These are phyloP conservation scores for Phytopythium helicoides DNA, from an alignment of 352 stramenopile genomes.

Conservation along the genomic window DNA sequence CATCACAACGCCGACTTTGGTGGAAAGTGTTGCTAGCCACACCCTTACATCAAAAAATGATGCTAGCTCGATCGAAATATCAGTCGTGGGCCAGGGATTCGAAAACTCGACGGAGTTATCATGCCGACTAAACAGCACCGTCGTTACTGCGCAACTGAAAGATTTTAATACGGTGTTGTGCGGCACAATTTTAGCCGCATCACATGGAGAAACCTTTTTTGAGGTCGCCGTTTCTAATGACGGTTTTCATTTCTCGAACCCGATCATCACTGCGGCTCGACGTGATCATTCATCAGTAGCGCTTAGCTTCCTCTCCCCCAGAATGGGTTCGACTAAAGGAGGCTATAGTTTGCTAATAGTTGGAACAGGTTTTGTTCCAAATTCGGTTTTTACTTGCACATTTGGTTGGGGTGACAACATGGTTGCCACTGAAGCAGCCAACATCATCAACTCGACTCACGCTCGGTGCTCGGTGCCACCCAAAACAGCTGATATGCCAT, in stretches of 20 bases:
- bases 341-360: constrained; percentile 17
- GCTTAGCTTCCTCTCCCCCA: constrained; percentile 15
- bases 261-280: neutral
- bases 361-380: constrained; percentile 12
- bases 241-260: constrained; percentile 22
- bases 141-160: too few relatives aligned
- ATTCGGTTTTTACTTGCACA: constrained; percentile 23
- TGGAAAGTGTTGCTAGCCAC: too few relatives aligned
- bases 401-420: constrained; percentile 33
- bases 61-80: too few relatives aligned
- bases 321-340: constrained; percentile 14
- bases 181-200: too few relatives aligned
- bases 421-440: constrained; percentile 7
- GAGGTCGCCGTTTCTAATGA: constrained; percentile 35
- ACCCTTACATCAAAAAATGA: too few relatives aligned
- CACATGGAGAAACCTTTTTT: constrained; percentile 19
- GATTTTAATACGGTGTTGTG: too few relatives aligned
- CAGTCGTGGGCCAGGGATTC: too few relatives aligned
- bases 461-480: constrained; percentile 24
- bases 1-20: too few relatives aligned
- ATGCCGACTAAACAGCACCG: too few relatives aligned
- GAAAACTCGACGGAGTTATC: too few relatives aligned
- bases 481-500: constrained; percentile 10
- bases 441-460: constrained; percentile 20
- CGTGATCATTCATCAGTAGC: too few relatives aligned